Percentiles rank a stretch among this genome's conserved stretches.
Conservation (phyloP, 208 protist genomes). For the Wallacemonas sp. region DNA sequence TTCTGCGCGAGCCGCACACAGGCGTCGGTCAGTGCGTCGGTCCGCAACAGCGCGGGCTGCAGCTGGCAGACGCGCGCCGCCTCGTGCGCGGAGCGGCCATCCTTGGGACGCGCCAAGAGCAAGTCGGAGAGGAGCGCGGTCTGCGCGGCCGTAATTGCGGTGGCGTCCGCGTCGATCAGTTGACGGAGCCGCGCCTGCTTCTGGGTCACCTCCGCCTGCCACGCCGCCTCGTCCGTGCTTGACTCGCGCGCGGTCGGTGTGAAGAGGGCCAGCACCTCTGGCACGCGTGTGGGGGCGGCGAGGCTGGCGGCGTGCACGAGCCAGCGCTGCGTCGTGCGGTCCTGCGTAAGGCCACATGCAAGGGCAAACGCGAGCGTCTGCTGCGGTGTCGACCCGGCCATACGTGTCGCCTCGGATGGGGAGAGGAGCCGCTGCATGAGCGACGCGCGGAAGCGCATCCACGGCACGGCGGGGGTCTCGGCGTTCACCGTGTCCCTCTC, state of each 20-base stretch:
- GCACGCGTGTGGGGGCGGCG: slow-evolving; percentile 24
- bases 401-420: not conserved
- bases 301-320: slow-evolving; percentile 34
- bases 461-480: no score
- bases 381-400: not conserved
- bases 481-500: not conserved
- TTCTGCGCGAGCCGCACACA: slow-evolving; percentile 18
- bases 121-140: slow-evolving; percentile 5
- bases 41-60: slow-evolving; percentile 16
- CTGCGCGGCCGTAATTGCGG: not conserved
- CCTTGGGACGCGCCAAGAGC: not conserved
- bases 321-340: slow-evolving; percentile 18
- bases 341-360: not conserved
- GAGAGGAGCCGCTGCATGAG: no score
- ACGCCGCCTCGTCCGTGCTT: not conserved
- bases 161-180: not conserved
- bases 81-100: slow-evolving; percentile 12
- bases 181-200: not conserved
- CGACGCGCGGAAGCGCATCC: no score
- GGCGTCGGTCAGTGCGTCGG: slow-evolving; percentile 19
- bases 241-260: no score
- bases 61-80: slow-evolving; percentile 26
- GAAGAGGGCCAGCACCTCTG: slow-evolving; percentile 19
- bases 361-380: not conserved
- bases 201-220: not conserved